Percentiles rank a stretch among this genome's conserved stretches.
These are phyloP conservation scores for Cystofilobasidium ferigula DNA, from an alignment of 768 basidiomycete species.

Conservation along the genomic window DNA sequence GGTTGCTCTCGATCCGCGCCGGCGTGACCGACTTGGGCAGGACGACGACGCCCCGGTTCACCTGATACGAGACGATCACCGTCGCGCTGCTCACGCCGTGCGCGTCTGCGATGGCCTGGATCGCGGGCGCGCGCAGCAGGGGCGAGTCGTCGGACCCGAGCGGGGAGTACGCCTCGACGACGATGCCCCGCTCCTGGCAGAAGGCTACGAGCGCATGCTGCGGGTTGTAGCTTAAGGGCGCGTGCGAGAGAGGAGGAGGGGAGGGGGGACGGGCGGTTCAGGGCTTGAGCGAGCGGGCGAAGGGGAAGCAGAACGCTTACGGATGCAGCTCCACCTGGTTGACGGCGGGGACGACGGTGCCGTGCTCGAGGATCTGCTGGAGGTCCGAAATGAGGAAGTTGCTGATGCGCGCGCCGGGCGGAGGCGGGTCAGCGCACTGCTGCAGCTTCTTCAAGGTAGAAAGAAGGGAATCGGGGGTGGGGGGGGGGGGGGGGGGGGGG, in stretches of 20 bases:
- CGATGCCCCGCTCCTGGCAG: conserved; percentile 58
- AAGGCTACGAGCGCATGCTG: conserved; percentile 54
- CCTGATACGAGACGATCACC: conserved; percentile 45
- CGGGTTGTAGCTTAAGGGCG: conserved; percentile 2
- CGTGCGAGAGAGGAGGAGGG: too few species aligned
- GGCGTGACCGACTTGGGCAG: conserved; percentile 68
- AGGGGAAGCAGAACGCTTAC: too few species aligned
- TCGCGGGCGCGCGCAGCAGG: conserved; percentile 50
- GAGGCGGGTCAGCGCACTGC: conserved; percentile 41
- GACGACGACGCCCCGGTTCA: conserved; percentile 62
- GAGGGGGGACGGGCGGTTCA: too few species aligned
- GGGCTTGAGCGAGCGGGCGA: too few species aligned
- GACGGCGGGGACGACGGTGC: conserved; percentile 62
- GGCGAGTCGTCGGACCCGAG: conserved; percentile 64
- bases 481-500: conserved; percentile 50
- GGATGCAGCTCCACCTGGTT: conserved; percentile 51
- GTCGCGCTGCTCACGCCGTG: conserved; percentile 52
- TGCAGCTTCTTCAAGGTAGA: too few species aligned
- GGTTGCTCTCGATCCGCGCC: conserved; percentile 58
- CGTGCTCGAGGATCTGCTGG: conserved; percentile 62
- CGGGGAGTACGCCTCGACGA: conserved; percentile 69
- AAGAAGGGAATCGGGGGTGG: too few species aligned
- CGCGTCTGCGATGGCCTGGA: conserved; percentile 53
- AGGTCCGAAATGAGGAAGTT: conserved; percentile 57
- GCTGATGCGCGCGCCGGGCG: not conserved